Evolutionary conservation across 1,284 basidiomycete genomes (phyloP).

Genomic region (Ganoderma sinense): DNA sequence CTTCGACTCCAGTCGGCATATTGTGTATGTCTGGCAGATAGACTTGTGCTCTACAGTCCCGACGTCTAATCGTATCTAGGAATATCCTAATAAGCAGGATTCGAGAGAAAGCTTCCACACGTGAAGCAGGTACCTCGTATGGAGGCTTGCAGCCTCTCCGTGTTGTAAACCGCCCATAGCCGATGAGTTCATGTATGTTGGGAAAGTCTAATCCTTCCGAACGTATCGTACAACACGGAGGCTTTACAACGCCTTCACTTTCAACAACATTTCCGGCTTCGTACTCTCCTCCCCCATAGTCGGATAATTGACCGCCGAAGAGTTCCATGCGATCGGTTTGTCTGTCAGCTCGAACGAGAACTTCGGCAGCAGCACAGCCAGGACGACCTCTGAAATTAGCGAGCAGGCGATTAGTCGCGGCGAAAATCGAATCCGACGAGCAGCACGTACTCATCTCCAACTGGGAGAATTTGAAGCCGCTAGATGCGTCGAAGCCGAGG

Average conservation of each 20-base stretch:
- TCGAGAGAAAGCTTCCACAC: neutral
- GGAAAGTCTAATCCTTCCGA: neutral
- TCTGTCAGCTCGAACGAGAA: slow-evolving; percentile 23
- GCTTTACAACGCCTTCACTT: slow-evolving; percentile 12
- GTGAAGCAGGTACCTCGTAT: neutral
- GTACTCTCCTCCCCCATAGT: slow-evolving; percentile 29
- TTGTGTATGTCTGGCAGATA: neutral
- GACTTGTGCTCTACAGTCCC: neutral
- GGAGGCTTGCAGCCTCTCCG: too few relatives aligned
- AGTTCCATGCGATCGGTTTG: slow-evolving; percentile 33
- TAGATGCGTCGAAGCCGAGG: neutral
- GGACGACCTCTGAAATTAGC: slow-evolving; percentile 20
- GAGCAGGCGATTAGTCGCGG: neutral
- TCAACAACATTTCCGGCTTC: slow-evolving; percentile 29
- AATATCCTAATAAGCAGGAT: neutral
- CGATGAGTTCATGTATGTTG: neutral
- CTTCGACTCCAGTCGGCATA: neutral
- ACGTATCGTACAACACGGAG: neutral
- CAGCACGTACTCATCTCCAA: slow-evolving; percentile 9
- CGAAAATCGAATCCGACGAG: neutral
- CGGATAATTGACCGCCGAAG: slow-evolving; percentile 29
- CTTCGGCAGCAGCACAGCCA: slow-evolving; percentile 16
- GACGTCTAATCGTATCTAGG: neutral
- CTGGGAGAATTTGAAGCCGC: slow-evolving; percentile 13
- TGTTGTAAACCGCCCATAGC: too few relatives aligned